Conservation (phyloP, 176 grass and related monocot genomes). For the Bonia amplexicaulis region DNA sequence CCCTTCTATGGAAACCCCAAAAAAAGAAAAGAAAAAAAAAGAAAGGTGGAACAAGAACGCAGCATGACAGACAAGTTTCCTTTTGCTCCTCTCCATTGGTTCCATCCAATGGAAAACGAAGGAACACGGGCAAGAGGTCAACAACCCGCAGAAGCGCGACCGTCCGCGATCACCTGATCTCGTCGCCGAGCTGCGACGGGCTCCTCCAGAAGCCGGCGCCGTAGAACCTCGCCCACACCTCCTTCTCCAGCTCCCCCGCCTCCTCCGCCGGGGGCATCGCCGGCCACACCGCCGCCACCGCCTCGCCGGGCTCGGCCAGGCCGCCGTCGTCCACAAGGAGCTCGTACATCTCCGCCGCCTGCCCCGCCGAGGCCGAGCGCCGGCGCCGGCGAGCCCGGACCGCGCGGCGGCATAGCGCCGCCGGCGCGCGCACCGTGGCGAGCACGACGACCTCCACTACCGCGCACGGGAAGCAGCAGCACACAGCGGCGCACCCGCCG, state of each 20-base stretch:
- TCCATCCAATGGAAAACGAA: conserved; percentile 23
- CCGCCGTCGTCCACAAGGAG: conserved; percentile 26
- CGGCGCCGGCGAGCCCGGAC: conserved; percentile 23
- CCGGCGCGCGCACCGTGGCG: conserved; percentile 67
- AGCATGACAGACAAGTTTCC: background rate
- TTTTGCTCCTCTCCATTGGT: background rate
- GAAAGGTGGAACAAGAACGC: background rate
- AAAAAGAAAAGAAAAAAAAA: background rate
- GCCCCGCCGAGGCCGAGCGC: conserved; percentile 19
- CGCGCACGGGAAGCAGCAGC: conserved; percentile 72
- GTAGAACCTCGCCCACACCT: conserved; percentile 73
- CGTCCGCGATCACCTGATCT: conserved; percentile 29
- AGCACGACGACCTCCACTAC: conserved; percentile 71
- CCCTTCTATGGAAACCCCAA: background rate
- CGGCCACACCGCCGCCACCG: background rate
- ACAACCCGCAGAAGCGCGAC: background rate
- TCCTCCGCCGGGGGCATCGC: background rate
- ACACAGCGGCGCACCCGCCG: conserved; percentile 72
- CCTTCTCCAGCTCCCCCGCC: conserved; percentile 56
- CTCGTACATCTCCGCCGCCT: conserved; percentile 48
- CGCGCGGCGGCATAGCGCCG: conserved; percentile 47
- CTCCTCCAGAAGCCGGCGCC: conserved; percentile 91
- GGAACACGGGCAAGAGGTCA: background rate
- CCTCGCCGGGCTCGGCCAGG: background rate
- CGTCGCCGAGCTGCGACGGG: conserved; percentile 55